Base-by-base conservation (phyloP, 2,329 filamentous ascomycete genomes). In the Diaporthe ampelina region DNA sequence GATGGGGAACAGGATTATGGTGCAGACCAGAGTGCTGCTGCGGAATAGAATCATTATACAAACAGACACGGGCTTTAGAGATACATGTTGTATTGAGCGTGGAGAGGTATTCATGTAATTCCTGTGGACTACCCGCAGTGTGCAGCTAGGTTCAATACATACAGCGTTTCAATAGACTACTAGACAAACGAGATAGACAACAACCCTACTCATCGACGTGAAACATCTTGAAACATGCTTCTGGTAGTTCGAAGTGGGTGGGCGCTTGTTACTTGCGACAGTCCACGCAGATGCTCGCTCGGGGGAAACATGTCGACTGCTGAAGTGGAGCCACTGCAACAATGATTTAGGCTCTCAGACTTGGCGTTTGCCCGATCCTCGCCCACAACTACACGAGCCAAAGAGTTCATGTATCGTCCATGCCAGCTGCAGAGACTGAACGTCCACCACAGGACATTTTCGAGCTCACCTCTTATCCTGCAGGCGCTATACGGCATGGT, bases 401-500 rank as follows among this genome's bases (percentile, higher is more conserved):
- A 24, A 48, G 26, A 17, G n/a, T 70, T 56, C 13, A 76, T 76
- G 74, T 59, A 57, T 58, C 19, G 57, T 26, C 61, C 57, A 8
- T 21, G 48, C 26, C 50, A 69, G 17, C 26, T 72, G 11, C 19
- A 26, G 45, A 52, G 40, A 43, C 24, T 37, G 32, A 63, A 48
- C 52, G 26, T 63, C 37, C 61, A n/a, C 15, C 17, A 43, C 10
- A 63, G 26, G 37, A 40, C 11, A 45, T n/a, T 17, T 11, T 10
- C 48, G 26, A 43, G 11, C 6, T 61, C 32, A 15, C 43, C n/a
- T 50, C 9, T n/a, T 19, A 5, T 43, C 6, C 21, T 70, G 59
- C 59, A 61, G 65, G 52, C 29, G 24, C 29, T 70, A 17, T 37
- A 69, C 74, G 24, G 26, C 57, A 76, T 76, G 74, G 72, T 63